Evolutionary conservation across 768 basidiomycete species (phyloP).

Genomic region (Boletus coccyginus): DNA sequence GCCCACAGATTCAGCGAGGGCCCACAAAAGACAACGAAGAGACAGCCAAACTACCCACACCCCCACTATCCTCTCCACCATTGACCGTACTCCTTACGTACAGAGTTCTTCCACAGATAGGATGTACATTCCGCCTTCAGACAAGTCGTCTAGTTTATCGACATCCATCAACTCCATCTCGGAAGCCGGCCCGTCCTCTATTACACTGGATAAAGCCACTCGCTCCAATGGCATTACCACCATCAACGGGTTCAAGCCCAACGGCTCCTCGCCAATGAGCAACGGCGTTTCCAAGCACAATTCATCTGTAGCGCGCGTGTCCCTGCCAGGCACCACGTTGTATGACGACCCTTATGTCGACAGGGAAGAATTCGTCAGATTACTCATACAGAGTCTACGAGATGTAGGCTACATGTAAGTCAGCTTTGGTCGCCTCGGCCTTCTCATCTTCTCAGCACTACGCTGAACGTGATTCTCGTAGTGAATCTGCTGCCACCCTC

Average conservation of each 20-base stretch:
- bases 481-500: slow-evolving; percentile 83
- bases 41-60: slow-evolving; percentile 37
- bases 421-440: slow-evolving; percentile 1
- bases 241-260: slow-evolving; percentile 40
- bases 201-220: slow-evolving; percentile 32
- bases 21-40: slow-evolving; percentile 71
- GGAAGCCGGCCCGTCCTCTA: slow-evolving; percentile 53
- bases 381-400: slow-evolving; percentile 84
- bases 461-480: slow-evolving; percentile 33
- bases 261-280: slow-evolving; percentile 39
- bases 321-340: slow-evolving; percentile 67
- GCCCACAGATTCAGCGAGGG: slow-evolving; percentile 48
- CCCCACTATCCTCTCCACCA: slow-evolving; percentile 25
- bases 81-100: slow-evolving; percentile 22
- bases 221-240: slow-evolving; percentile 38
- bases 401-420: slow-evolving; percentile 81
- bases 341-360: slow-evolving; percentile 79
- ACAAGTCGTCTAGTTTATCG: slow-evolving; percentile 45
- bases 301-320: slow-evolving; percentile 54
- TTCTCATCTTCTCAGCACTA: slow-evolving; percentile 2
- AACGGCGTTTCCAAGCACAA: slow-evolving; percentile 54
- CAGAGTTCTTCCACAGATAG: slow-evolving; percentile 33
- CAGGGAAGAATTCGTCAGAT: slow-evolving; percentile 86
- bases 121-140: slow-evolving; percentile 54
- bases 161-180: slow-evolving; percentile 41